phyloP scores from a whole-genome alignment of 2,329 filamentous ascomycete species.

The Trichoderma hamatum region DNA sequence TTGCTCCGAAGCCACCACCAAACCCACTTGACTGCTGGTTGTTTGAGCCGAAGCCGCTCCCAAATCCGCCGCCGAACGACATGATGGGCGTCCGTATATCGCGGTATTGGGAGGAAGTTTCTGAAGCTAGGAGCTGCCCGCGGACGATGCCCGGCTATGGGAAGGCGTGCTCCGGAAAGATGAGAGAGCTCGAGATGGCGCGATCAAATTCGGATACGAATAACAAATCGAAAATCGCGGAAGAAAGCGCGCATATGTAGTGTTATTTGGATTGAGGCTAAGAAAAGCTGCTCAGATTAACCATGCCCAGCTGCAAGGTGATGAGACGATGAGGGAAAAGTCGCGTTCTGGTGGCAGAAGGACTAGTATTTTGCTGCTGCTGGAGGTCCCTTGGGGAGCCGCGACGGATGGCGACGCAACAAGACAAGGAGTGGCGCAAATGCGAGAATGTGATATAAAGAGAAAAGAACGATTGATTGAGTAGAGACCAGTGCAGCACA shows the following conservation, averaged over 20 bases:
- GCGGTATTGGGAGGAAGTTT: constrained; percentile 30
- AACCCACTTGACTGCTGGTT: constrained; percentile 49
- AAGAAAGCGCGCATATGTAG: constrained; percentile 23
- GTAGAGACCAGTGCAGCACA: constrained; percentile 30
- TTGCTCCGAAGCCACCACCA: constrained; percentile 61
- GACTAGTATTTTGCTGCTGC: neutral
- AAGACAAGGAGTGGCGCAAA: constrained; percentile 13
- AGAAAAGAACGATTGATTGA: constrained; percentile 26
- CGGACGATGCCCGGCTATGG: constrained; percentile 18
- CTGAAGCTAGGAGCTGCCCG: constrained; percentile 26
- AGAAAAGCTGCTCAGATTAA: neutral
- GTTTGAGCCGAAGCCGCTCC: constrained; percentile 60
- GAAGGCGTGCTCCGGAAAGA: constrained; percentile 15
- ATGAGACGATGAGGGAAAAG: constrained; percentile 19
- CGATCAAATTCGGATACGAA: constrained; percentile 16
- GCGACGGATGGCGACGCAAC: constrained; percentile 23
- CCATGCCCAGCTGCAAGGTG: constrained; percentile 32
- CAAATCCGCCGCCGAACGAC: constrained; percentile 58
- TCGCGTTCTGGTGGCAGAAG: constrained; percentile 19
- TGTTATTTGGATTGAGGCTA: neutral
- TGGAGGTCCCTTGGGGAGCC: constrained; percentile 5
- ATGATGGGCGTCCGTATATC: constrained; percentile 42
- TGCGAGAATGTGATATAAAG: constrained; percentile 14
- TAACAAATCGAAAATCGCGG: constrained; percentile 20
- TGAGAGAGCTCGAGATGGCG: neutral